phyloP scores from a whole-genome alignment of 2,329 filamentous ascomycete genomes.

The Dactylonectria estremocensis region DNA sequence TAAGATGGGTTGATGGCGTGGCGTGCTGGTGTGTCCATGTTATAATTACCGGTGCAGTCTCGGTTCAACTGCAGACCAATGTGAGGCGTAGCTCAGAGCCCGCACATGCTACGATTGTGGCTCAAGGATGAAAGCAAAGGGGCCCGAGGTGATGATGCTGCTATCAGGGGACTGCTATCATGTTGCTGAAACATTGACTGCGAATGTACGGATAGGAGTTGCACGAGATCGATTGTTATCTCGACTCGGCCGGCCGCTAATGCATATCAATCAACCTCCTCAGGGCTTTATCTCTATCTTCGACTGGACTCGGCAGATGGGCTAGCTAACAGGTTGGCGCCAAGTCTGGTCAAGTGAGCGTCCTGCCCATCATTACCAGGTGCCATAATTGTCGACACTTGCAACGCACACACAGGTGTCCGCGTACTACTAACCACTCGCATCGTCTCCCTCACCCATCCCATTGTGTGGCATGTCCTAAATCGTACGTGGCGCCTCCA shows the following conservation, averaged over 20 bases:
- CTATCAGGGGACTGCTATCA: conserved; percentile 2
- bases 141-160: not conserved
- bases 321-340: not conserved
- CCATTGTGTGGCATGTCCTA: conserved; percentile 31
- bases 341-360: not conserved
- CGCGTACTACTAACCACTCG: not conserved
- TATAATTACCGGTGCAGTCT: not conserved
- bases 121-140: not conserved
- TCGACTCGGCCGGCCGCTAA: conserved; percentile 19
- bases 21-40: conserved; percentile 7
- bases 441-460: conserved; percentile 1
- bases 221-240: conserved; percentile 18
- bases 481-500: conserved; percentile 42
- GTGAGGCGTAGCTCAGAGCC: not conserved
- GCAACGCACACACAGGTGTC: not conserved
- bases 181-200: not conserved
- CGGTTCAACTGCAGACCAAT: not conserved
- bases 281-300: conserved; percentile 6
- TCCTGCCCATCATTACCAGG: not conserved
- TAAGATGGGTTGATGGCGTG: not conserved
- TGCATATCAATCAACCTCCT: conserved; percentile 15
- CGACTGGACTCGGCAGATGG: not conserved
- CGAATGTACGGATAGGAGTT: not conserved
- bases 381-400: not conserved
- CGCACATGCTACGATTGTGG: not conserved